phyloP scores from a whole-genome alignment of 768 basidiomycete genomes.

The Russula sp. region DNA sequence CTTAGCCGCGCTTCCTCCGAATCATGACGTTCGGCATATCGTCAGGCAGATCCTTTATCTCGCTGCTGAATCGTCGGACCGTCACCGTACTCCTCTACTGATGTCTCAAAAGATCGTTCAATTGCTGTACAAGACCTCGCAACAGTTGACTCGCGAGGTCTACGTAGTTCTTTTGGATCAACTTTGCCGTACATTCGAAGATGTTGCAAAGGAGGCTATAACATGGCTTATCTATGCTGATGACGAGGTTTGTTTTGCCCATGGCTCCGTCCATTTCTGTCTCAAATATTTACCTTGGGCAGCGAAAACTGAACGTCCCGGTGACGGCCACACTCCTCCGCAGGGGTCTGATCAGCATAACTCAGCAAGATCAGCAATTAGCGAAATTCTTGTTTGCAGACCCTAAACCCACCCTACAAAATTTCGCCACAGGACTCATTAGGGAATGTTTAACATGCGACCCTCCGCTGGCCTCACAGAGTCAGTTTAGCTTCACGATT shows the following conservation, averaged over 20 bases:
- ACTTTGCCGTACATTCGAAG: constrained; percentile 83
- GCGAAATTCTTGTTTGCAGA: constrained; percentile 81
- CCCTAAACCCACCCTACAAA: constrained; percentile 70
- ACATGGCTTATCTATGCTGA: constrained; percentile 96
- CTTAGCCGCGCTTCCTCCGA: constrained; percentile 67
- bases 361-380: constrained; percentile 84
- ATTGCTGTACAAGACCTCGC: constrained; percentile 83
- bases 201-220: constrained; percentile 94
- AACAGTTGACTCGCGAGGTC: constrained; percentile 85
- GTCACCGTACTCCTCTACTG: constrained; percentile 80
- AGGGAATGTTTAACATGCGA: constrained; percentile 83
- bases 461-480: constrained; percentile 74
- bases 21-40: constrained; percentile 83
- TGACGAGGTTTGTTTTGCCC: constrained; percentile 69
- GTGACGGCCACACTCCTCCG: constrained; percentile 88
- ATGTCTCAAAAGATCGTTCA: constrained; percentile 98
- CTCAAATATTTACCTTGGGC: constrained; percentile 24
- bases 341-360: constrained; percentile 72
- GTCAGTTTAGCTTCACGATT: constrained; percentile 74
- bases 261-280: neutral
- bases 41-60: constrained; percentile 80
- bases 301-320: constrained; percentile 96
- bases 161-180: constrained; percentile 88
- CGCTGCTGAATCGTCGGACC: constrained; percentile 74
- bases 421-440: constrained; percentile 79